Conservation (phyloP, 768 basidiomycete species). For the Tubosaeta sp. region DNA sequence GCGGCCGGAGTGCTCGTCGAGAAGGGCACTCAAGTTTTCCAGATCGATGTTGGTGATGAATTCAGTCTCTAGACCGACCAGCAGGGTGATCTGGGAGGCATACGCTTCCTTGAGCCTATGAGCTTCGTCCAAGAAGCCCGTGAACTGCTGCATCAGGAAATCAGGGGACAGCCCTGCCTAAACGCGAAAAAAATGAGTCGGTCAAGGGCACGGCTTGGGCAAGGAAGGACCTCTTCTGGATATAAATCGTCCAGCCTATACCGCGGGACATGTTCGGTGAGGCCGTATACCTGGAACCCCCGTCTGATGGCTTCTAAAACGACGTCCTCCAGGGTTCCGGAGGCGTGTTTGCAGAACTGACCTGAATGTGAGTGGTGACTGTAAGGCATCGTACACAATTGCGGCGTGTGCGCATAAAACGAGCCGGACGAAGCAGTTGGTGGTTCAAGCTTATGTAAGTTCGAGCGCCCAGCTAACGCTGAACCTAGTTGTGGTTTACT, state of each 20-base stretch:
- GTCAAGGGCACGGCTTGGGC: constrained; percentile 3
- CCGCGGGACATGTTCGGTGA: constrained; percentile 92
- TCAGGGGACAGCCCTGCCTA: constrained; percentile 54
- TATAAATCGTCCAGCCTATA: constrained; percentile 81
- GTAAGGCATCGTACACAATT: constrained; percentile 44
- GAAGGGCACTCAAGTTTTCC: constrained; percentile 47
- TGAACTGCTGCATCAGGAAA: constrained; percentile 61
- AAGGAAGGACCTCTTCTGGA: constrained; percentile 80
- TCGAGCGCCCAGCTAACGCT: neutral
- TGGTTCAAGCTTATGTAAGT: constrained; percentile 18
- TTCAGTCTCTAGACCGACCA: constrained; percentile 93
- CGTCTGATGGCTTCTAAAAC: constrained; percentile 75
- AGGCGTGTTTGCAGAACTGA: constrained; percentile 89
- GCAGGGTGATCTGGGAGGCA: constrained; percentile 60
- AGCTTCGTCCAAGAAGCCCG: constrained; percentile 72
- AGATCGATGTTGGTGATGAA: constrained; percentile 71
- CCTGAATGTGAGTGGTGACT: constrained; percentile 93
- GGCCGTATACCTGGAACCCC: constrained; percentile 77
- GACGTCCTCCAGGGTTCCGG: constrained; percentile 75
- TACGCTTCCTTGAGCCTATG: constrained; percentile 66
- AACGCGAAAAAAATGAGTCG: constrained; percentile 14
- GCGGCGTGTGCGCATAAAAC: neutral
- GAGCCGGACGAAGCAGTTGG: neutral
- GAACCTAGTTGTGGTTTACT: too few relatives aligned
- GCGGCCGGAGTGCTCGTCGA: constrained; percentile 42